Base-by-base conservation (phyloP, 768 basidiomycete genomes). In the Porphyrellus cyaneotinctus region DNA sequence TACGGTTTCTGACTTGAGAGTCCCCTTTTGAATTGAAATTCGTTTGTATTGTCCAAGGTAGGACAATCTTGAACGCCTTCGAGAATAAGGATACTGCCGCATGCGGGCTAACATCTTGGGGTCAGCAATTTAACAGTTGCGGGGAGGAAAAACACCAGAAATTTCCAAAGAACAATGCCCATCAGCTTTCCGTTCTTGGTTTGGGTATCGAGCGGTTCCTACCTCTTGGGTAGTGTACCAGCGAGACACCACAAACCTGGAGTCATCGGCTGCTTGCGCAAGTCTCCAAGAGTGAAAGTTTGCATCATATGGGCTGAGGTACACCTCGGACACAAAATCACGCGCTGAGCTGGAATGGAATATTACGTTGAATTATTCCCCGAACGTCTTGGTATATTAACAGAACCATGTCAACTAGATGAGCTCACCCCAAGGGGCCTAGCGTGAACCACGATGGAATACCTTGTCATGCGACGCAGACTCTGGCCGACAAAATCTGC, bases 121-220 rank as follows among this genome's bases (percentile, higher is more conserved):
- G 23, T 26, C 46, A 43, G 31, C 26, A 24, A 38, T 39, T 28
- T 20, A 36, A 47, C n/a, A 41, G 26, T 31, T n/a, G n/a, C 12
- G 23, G 18, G n/a, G 44, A 36, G 28, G 24, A 24, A 36, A 12
- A 6, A 14, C 32, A 44, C 11, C 30, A 31, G 23, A 8, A 20
- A 45, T 47, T 14, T 28, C 4, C n/a, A n/a, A 47, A 12, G 31
- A 30, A 28, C 15, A 7, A 17, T 53, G 51, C 65, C 68, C 70
- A 68, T 81, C 79, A 81, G 80, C 75, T 81, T 78, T 81, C 79
- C 79, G 79, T 81, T 81, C 80, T 81, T 75, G 75, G 70, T 75
- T 57, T 62, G 61, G 60, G 54, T 56, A 53, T 51, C 57, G 62
- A 58, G 63, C 73, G 73, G 78, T 77, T 81, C 74, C 76, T 74